Conservation (phyloP, 345 rosid species). For the Acer campestre region DNA sequence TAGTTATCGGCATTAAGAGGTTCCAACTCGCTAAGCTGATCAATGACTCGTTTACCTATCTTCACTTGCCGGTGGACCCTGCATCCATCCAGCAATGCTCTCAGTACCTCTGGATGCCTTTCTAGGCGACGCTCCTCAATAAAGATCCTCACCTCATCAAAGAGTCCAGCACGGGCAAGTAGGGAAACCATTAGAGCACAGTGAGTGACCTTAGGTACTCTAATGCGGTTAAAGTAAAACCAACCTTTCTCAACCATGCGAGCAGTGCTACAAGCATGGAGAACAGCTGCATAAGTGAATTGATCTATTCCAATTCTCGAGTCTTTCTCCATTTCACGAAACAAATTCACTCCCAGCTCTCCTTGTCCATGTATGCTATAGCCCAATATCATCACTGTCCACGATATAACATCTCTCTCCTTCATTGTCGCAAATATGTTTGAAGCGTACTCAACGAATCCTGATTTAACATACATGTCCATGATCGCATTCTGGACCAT, state of each 20-base stretch:
- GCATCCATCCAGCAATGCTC: constrained; percentile 54
- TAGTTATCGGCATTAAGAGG: constrained; percentile 57
- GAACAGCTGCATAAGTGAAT: constrained; percentile 38
- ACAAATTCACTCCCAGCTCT: constrained; percentile 38
- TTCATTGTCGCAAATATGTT: constrained; percentile 36
- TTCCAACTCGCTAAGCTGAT: constrained; percentile 49
- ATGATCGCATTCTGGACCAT: constrained; percentile 44
- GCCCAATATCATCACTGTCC: constrained; percentile 57
- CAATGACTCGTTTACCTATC: constrained; percentile 40
- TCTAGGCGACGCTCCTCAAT: constrained; percentile 36
- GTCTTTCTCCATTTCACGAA: constrained; percentile 40
- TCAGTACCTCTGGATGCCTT: constrained; percentile 36
- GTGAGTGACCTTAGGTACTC: constrained; percentile 36
- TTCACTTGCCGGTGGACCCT: constrained; percentile 38
- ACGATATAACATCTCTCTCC: constrained; percentile 45
- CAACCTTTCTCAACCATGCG: constrained; percentile 44
- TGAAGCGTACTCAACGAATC: constrained; percentile 40
- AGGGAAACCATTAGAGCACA: constrained; percentile 47
- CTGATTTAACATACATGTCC: constrained; percentile 61
- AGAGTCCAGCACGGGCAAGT: constrained; percentile 45
- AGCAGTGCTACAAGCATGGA: constrained; percentile 51
- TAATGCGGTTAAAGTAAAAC: constrained; percentile 40
- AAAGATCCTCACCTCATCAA: constrained; percentile 43
- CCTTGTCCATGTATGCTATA: constrained; percentile 54
- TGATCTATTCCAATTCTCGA: constrained; percentile 34